These are phyloP conservation scores for Diplodia sapinea DNA, from an alignment of 2,329 filamentous ascomycete species.

Conservation along the genomic window DNA sequence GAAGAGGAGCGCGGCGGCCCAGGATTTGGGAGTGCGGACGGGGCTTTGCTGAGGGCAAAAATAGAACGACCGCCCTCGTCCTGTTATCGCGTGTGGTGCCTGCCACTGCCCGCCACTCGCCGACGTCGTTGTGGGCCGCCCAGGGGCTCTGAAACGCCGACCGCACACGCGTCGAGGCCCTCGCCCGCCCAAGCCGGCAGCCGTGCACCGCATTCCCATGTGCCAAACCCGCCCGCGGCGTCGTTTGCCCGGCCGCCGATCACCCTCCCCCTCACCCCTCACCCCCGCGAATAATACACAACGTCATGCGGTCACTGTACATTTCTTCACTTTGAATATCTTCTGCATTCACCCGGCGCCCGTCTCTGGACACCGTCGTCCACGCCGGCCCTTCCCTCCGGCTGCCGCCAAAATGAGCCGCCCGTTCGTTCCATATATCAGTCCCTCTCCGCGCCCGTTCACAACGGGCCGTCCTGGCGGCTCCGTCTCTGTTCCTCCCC, in stretches of 20 bases:
- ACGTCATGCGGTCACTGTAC: slow-evolving; percentile 18
- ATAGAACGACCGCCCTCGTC: slow-evolving; percentile 2
- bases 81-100: slow-evolving; percentile 24
- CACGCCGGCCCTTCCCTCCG: slow-evolving; percentile 1
- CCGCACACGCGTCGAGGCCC: slow-evolving; percentile 4
- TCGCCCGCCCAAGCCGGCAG: background rate
- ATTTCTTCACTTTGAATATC: background rate
- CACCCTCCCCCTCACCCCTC: slow-evolving; percentile 6
- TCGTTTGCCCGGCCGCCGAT: slow-evolving; percentile 4
- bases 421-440: slow-evolving; percentile 3
- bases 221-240: background rate
- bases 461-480: background rate
- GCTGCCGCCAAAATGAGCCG: too few species aligned
- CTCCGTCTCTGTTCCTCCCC: slow-evolving; percentile 10
- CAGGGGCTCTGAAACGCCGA: slow-evolving; percentile 20
- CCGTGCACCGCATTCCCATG: slow-evolving; percentile 16
- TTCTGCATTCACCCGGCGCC: slow-evolving; percentile 7
- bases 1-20: slow-evolving; percentile 6
- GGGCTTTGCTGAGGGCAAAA: slow-evolving; percentile 13
- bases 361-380: background rate
- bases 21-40: slow-evolving; percentile 1
- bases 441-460: background rate
- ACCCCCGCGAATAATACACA: slow-evolving; percentile 26
- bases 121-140: slow-evolving; percentile 7
- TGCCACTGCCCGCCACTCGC: slow-evolving; percentile 5